Percentiles rank a stretch among this genome's conserved stretches.
phyloP scores from a whole-genome alignment of 2,329 filamentous ascomycete species.

The Fonsecaea multimorphosa region DNA sequence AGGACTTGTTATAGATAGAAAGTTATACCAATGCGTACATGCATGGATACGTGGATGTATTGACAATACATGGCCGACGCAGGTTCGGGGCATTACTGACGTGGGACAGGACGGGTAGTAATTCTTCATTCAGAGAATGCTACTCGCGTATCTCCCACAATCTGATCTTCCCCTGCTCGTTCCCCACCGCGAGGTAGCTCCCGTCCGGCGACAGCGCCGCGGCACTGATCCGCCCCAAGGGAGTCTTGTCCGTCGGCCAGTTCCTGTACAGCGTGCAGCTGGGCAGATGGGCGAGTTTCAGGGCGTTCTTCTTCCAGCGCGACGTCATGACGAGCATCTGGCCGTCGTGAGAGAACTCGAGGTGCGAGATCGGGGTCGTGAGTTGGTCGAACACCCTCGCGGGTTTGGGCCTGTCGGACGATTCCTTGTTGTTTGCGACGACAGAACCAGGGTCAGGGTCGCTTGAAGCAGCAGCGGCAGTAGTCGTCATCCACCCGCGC shows the following conservation, averaged over 20 bases:
- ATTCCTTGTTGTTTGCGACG: slow-evolving; percentile 44
- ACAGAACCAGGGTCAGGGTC: no score
- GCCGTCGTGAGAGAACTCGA: slow-evolving; percentile 85
- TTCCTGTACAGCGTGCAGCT: slow-evolving; percentile 94
- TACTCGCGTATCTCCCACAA: slow-evolving; percentile 85
- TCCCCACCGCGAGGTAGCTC: slow-evolving; percentile 73
- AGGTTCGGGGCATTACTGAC: neutral
- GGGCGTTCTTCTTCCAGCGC: slow-evolving; percentile 83
- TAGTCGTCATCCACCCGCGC: slow-evolving; percentile 42
- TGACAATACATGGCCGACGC: neutral
- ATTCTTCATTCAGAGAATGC: no score
- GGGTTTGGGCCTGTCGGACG: slow-evolving; percentile 73
- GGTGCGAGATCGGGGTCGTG: slow-evolving; percentile 78
- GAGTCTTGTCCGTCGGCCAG: slow-evolving; percentile 92
- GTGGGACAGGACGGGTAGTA: neutral
- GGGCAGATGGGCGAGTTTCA: slow-evolving; percentile 86
- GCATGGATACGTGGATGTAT: neutral
- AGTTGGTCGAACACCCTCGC: slow-evolving; percentile 80
- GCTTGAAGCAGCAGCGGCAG: slow-evolving; percentile 35
- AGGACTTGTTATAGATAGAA: neutral
- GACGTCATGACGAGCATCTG: slow-evolving; percentile 88
- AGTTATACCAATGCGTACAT: neutral
- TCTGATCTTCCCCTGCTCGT: slow-evolving; percentile 84
- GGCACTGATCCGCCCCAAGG: slow-evolving; percentile 79
- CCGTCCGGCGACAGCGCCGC: slow-evolving; percentile 57